A percentile compares a stretch with the other conserved stretches of the same genome.
phyloP scores from a whole-genome alignment of 495 filamentous ascomycete species.

The Pyrenula massariospora region DNA sequence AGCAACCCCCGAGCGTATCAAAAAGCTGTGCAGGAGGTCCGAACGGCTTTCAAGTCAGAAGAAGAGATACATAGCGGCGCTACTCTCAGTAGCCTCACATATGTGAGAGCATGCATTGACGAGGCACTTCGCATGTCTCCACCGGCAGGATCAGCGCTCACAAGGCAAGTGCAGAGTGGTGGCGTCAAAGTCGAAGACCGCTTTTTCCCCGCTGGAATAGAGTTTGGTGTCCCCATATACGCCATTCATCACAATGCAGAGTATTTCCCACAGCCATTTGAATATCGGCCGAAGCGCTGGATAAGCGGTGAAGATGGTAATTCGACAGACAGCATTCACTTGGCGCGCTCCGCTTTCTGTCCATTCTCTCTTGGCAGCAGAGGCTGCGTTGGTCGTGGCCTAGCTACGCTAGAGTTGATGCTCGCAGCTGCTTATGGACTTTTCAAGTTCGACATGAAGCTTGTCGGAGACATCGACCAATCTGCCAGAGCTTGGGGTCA shows the following conservation, averaged over 20 bases:
- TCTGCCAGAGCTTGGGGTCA: background rate
- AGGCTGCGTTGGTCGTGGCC: conserved; percentile 44
- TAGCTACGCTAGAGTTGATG: conserved; percentile 31
- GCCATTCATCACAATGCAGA: conserved; percentile 28
- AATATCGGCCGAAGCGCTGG: conserved; percentile 28
- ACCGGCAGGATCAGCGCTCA: conserved; percentile 42
- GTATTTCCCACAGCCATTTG: conserved; percentile 28
- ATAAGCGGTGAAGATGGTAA: conserved; percentile 4
- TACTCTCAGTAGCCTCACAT: conserved; percentile 25
- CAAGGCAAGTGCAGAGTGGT: conserved; percentile 42
- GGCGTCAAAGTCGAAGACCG: conserved; percentile 38
- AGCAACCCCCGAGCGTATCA: conserved; percentile 37
- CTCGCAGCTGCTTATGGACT: conserved; percentile 19
- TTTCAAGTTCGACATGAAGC: conserved; percentile 4
- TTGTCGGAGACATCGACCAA: background rate
- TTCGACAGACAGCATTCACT: conserved; percentile 26
- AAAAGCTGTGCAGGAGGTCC: conserved; percentile 27
- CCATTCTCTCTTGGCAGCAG: conserved; percentile 47
- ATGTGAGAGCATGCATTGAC: conserved; percentile 35
- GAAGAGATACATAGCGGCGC: conserved; percentile 38
- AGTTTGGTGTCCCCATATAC: conserved; percentile 29
- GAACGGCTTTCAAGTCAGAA: conserved; percentile 29
- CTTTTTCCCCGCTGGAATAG: conserved; percentile 23
- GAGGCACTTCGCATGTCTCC: conserved; percentile 56
- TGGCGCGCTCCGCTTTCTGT: conserved; percentile 34